These are phyloP conservation scores for Teunomyces tritomae DNA, from an alignment of 805 yeast genomes.

Conservation along the genomic window DNA sequence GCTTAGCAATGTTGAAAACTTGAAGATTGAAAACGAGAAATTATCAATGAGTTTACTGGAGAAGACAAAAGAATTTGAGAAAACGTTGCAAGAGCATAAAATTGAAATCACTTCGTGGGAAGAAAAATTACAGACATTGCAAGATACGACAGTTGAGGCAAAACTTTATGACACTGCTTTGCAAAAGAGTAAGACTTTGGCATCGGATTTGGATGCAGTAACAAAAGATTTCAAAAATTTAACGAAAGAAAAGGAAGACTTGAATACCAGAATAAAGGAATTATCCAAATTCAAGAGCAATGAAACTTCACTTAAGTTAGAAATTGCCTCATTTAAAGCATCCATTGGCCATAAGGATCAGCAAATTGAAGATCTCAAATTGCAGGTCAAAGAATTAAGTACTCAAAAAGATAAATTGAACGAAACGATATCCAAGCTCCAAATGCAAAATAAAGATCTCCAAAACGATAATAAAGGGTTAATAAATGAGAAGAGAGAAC, in stretches of 20 bases:
- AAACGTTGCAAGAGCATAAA: background rate
- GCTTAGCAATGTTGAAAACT: conserved; percentile 7
- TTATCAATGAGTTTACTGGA: conserved; percentile 5
- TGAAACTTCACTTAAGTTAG: conserved; percentile 48
- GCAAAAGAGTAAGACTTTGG: background rate
- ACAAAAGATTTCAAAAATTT: conserved; percentile 23
- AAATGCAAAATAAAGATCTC: conserved; percentile 40
- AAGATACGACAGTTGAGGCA: background rate
- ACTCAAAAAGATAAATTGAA: conserved; percentile 32
- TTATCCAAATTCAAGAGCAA: conserved; percentile 28
- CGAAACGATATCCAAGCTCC: conserved; percentile 36
- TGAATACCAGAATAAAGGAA: conserved; percentile 31
- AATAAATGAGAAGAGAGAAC: conserved; percentile 37
- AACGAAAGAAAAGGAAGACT: conserved; percentile 37
- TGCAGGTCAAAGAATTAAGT: conserved; percentile 32
- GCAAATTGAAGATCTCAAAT: conserved; percentile 35
- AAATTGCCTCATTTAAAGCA: conserved; percentile 45
- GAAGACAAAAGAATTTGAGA: background rate
- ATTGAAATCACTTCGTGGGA: background rate
- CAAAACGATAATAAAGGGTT: conserved; percentile 31
- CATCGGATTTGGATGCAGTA: background rate
- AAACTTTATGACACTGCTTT: background rate
- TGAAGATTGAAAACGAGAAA: conserved; percentile 16
- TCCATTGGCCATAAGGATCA: conserved; percentile 46
- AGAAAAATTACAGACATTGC: background rate